Percentiles rank a stretch among this genome's conserved stretches.
These are phyloP conservation scores for Prunus armeniaca DNA, from an alignment of 306 rosid species.

Conservation along the genomic window DNA sequence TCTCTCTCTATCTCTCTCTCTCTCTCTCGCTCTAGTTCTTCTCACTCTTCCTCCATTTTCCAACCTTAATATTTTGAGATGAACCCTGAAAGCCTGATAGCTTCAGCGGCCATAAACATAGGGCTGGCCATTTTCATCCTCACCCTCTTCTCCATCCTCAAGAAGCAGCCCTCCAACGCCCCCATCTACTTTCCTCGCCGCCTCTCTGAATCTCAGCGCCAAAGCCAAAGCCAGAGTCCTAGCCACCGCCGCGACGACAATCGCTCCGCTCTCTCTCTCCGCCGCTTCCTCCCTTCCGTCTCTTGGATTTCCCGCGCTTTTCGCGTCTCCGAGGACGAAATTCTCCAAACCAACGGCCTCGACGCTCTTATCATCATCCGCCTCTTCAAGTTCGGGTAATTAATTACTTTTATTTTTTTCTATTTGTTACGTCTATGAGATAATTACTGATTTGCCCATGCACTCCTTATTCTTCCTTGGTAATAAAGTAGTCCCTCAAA, in stretches of 20 bases:
- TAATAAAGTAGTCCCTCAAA: too few relatives aligned
- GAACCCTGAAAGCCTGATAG: slow-evolving; percentile 64
- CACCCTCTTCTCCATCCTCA: slow-evolving; percentile 73
- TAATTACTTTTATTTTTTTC: neutral
- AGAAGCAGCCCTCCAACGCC: slow-evolving; percentile 68
- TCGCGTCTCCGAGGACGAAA: slow-evolving; percentile 57
- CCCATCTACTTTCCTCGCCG: slow-evolving; percentile 68
- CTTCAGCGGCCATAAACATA: slow-evolving; percentile 82
- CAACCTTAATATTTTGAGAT: slow-evolving; percentile 4
- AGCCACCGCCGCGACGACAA: slow-evolving; percentile 10
- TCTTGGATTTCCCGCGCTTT: slow-evolving; percentile 66
- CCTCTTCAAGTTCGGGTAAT: slow-evolving; percentile 80
- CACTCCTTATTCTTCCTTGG: too few relatives aligned
- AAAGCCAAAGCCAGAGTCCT: slow-evolving; percentile 4
- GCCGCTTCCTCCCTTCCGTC: slow-evolving; percentile 61
- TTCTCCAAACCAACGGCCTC: slow-evolving; percentile 58
- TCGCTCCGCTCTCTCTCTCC: slow-evolving; percentile 1
- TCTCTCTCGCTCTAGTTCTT: neutral
- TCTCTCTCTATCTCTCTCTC: neutral
- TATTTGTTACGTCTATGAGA: neutral
- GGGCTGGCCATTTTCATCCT: slow-evolving; percentile 66
- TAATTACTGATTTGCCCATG: neutral
- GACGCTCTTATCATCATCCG: slow-evolving; percentile 76
- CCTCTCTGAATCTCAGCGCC: slow-evolving; percentile 38
- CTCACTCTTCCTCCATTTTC: neutral